Evolutionary conservation across 345 rosid species (phyloP), one percentile per base, ranked within the genome.

Genomic region (Raphanus sativus): DNA sequence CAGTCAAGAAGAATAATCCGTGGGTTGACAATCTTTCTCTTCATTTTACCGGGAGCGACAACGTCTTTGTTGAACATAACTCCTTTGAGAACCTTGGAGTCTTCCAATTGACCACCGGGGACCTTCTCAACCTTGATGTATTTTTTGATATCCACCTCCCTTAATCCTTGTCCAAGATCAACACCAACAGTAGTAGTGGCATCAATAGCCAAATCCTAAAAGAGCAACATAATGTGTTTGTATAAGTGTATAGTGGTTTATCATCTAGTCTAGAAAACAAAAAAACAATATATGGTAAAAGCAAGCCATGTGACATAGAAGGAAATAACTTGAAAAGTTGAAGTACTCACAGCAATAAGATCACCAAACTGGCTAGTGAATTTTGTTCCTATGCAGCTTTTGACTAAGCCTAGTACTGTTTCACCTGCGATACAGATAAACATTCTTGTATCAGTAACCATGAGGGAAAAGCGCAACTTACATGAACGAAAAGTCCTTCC

Each of bases 1-100:
- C 87, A 88, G 70, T 94, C 97, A 59, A 94, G 95, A 76, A 94
- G 97, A 65, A 92, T 87, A 74, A 94, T 77, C 4, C 97, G 92
- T 1, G 98, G 98, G 26, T 87, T 86, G 65, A 84, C 80, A 33
- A 94, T 92, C 89, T 89, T 94, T 80, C 98, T 86, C 80, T 86
- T 94, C 98, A 94, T 92, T 86, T 94, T 94, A 6, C 97, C 98
- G 21, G 98, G 98, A 61, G 91, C 92, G 65, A 94, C 91, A 63
- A 94, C 95, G 74, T 92, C 98, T 81, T 94, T 94, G 81, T 89
- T 86, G 67, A 94, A 85, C 98, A 94, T 94, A 69, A 94, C 98
- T 79, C 98, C 97, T 83, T 84, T 92, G 30, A 94, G 97, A 80
- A 92, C 98, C 70, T 50, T 85, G 5, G 97, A 94, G 78, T 94